Conservation (phyloP, 805 yeast species). For the Monosporozyma aerobia region DNA sequence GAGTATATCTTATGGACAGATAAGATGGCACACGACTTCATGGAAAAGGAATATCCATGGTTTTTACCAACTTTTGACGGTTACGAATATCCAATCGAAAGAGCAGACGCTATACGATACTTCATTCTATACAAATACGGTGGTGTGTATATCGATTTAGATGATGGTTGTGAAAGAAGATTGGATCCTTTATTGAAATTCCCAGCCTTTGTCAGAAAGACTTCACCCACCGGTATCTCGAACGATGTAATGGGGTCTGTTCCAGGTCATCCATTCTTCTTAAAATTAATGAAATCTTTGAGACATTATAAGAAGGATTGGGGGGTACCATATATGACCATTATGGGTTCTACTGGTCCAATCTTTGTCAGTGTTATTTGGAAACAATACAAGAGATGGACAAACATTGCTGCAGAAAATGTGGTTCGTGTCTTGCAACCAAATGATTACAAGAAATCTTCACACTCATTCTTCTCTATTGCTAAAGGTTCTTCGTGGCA, state of each 20-base stretch:
- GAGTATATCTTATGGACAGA: conserved; percentile 87
- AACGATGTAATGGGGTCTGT: conserved; percentile 88
- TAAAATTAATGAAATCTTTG: conserved; percentile 57
- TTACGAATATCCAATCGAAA: conserved; percentile 70
- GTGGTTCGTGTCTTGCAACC: conserved; percentile 59
- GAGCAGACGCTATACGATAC: conserved; percentile 87
- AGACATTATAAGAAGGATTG: conserved; percentile 60
- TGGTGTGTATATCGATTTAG: conserved; percentile 82
- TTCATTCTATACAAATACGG: conserved; percentile 76
- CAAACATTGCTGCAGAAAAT: conserved; percentile 31
- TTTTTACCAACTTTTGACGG: conserved; percentile 67
- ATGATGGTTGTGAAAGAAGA: conserved; percentile 70
- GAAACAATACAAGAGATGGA: conserved; percentile 77
- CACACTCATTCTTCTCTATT: conserved; percentile 57
- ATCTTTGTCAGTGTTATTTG: conserved; percentile 73
- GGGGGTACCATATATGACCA: conserved; percentile 78
- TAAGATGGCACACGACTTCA: conserved; percentile 67
- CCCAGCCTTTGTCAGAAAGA: conserved; percentile 78
- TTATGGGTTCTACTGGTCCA: conserved; percentile 92
- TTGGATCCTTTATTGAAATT: conserved; percentile 71
- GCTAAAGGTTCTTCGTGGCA: conserved; percentile 90
- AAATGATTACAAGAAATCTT: conserved; percentile 52
- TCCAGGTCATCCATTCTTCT: conserved; percentile 78
- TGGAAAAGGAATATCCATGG: conserved; percentile 75
- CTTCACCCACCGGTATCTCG: conserved; percentile 82